Evolutionary conservation across 106 monocot species (phyloP).

Genomic region (Gastrodia elata): DNA sequence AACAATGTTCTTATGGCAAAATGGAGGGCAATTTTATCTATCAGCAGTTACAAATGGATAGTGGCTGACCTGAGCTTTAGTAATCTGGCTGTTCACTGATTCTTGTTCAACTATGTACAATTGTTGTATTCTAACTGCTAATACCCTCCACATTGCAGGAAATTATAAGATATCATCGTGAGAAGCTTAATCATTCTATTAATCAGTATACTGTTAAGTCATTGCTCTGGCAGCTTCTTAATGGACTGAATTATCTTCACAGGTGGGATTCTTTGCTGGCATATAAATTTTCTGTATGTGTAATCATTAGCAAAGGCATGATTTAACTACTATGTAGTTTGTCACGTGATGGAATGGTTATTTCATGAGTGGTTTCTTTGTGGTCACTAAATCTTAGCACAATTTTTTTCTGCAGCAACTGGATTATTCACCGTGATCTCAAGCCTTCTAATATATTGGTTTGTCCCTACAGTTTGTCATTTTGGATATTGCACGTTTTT

Average conservation of each 20-base stretch:
- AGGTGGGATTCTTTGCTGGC: slow-evolving; percentile 32
- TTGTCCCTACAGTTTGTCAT: slow-evolving; percentile 12
- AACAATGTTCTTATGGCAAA: neutral
- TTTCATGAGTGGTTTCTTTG: neutral
- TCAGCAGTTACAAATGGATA: neutral
- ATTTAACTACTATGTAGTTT: neutral
- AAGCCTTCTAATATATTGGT: slow-evolving; percentile 99
- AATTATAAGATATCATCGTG: slow-evolving; percentile 95
- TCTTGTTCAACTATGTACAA: neutral
- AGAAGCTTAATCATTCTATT: slow-evolving; percentile 76
- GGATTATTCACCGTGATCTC: slow-evolving; percentile 99
- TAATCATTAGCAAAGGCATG: neutral
- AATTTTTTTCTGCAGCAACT: slow-evolving; percentile 64
- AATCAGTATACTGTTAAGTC: slow-evolving; percentile 95
- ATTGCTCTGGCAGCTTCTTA: slow-evolving; percentile 97
- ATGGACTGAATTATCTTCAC: slow-evolving; percentile 98
- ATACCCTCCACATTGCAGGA: slow-evolving; percentile 40
- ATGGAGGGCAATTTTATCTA: neutral
- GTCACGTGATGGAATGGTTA: neutral
- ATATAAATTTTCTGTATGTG: neutral
- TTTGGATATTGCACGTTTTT: neutral
- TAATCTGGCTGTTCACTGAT: neutral
- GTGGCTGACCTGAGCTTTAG: neutral
- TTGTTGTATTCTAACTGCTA: neutral
- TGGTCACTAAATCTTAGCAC: neutral